These are phyloP conservation scores for Mucor sp. DNA, from an alignment of 371 early-diverging fungal genomes.

Conservation along the genomic window DNA sequence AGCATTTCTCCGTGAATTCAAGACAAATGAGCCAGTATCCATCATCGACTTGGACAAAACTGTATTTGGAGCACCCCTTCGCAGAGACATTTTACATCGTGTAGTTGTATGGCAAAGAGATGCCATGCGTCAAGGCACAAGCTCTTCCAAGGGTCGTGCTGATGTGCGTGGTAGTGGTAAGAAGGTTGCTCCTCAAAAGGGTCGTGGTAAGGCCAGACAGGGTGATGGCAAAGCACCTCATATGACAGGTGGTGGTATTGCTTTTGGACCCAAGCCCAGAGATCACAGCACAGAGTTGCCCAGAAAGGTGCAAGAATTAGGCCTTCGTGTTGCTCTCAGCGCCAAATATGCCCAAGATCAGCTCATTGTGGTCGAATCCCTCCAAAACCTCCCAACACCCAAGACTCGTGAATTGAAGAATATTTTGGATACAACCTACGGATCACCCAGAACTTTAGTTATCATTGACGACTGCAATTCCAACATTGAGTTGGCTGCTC, in stretches of 20 bases:
- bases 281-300: slow-evolving; percentile 83
- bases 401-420: slow-evolving; percentile 62
- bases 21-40: slow-evolving; percentile 71
- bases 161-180: slow-evolving; percentile 85
- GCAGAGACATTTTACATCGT: slow-evolving; percentile 85
- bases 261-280: slow-evolving; percentile 89
- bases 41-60: slow-evolving; percentile 73
- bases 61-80: slow-evolving; percentile 83
- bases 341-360: slow-evolving; percentile 92
- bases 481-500: slow-evolving; percentile 66
- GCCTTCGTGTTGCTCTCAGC: slow-evolving; percentile 83
- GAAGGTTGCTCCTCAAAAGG: slow-evolving; percentile 90
- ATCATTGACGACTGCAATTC: slow-evolving; percentile 50
- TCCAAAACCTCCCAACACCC: slow-evolving; percentile 53
- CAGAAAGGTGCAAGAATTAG: slow-evolving; percentile 82
- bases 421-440: slow-evolving; percentile 56
- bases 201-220: slow-evolving; percentile 89
- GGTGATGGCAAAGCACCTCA: slow-evolving; percentile 89
- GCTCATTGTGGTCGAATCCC: slow-evolving; percentile 79
- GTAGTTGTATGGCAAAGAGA: slow-evolving; percentile 88
- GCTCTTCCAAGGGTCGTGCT: slow-evolving; percentile 76
- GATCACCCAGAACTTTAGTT: slow-evolving; percentile 48
- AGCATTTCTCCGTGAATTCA: slow-evolving; percentile 83
- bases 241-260: slow-evolving; percentile 88
- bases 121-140: slow-evolving; percentile 84